These are phyloP conservation scores for Sequoia sempervirens DNA, from an alignment of 75 land plant species.

Conservation along the genomic window DNA sequence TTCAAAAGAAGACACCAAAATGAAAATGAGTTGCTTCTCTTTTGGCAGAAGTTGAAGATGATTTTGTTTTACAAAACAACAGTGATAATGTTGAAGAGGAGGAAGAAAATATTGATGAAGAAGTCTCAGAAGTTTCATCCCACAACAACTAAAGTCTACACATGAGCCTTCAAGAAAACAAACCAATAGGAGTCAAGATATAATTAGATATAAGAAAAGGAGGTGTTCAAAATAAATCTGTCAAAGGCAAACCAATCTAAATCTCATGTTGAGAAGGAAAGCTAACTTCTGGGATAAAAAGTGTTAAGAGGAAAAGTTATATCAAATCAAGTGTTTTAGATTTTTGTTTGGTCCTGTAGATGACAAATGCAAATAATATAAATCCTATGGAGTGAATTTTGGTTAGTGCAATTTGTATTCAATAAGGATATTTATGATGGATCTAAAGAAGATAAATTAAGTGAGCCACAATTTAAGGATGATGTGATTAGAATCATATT, in stretches of 20 bases:
- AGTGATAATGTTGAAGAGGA: conserved; percentile 36
- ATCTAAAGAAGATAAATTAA: conserved; percentile 39
- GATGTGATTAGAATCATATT: too few species aligned
- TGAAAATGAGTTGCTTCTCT: conserved; percentile 64
- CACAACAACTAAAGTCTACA: conserved; percentile 24
- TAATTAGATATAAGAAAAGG: conserved; percentile 54
- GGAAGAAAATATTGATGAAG: background rate
- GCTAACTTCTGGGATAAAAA: background rate
- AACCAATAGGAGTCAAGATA: conserved; percentile 56
- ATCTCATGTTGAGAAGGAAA: background rate
- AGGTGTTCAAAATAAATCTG: conserved; percentile 33
- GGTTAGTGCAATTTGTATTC: background rate
- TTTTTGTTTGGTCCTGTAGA: background rate
- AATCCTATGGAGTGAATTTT: background rate
- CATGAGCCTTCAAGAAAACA: conserved; percentile 36
- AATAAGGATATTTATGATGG: too few species aligned
- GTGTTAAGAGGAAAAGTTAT: conserved; percentile 2
- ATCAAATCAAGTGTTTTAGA: background rate
- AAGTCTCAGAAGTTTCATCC: conserved; percentile 13
- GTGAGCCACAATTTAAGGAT: conserved; percentile 22
- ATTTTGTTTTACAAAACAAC: conserved; percentile 27
- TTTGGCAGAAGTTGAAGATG: conserved; percentile 46
- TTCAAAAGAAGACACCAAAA: too few species aligned
- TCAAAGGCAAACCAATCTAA: conserved; percentile 35
- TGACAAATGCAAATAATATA: background rate